Percentiles rank a stretch among this genome's conserved stretches.
Conservation (phyloP, 2,329 filamentous ascomycete genomes). For the Podosphaera fusca region DNA sequence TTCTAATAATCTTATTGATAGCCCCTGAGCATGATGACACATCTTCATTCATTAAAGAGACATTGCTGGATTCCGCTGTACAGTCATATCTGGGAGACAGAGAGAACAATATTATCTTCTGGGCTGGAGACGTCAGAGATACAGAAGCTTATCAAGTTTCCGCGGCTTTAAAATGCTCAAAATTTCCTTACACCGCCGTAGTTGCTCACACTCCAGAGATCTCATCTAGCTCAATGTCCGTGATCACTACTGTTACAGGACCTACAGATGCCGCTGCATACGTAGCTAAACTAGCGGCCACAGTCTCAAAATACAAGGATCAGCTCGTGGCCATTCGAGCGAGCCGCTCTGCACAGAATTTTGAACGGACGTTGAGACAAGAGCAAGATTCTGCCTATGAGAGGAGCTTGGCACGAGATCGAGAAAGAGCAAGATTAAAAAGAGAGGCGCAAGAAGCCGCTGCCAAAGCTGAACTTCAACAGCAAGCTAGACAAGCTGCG, state of each 20-base stretch:
- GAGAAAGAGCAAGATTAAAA: conserved; percentile 57
- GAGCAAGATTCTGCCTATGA: conserved; percentile 91
- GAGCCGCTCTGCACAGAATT: conserved; percentile 56
- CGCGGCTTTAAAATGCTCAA: conserved; percentile 67
- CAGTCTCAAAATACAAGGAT: conserved; percentile 52
- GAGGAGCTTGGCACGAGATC: conserved; percentile 65
- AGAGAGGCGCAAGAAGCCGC: conserved; percentile 54
- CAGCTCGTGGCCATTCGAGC: conserved; percentile 54
- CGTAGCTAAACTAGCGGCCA: conserved; percentile 47
- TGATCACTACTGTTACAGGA: conserved; percentile 57
- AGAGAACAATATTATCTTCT: conserved; percentile 60
- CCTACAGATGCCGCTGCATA: conserved; percentile 48
- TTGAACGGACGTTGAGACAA: conserved; percentile 56
- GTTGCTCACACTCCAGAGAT: conserved; percentile 74
- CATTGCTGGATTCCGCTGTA: conserved; percentile 54
- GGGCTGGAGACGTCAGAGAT: conserved; percentile 83
- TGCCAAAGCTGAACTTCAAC: conserved; percentile 39
- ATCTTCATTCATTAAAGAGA: conserved; percentile 56
- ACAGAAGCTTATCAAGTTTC: conserved; percentile 87
- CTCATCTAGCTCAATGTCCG: conserved; percentile 71
- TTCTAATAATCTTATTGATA: conserved; percentile 66
- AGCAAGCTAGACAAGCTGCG: conserved; percentile 35
- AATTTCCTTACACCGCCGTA: conserved; percentile 73
- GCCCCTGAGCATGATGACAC: conserved; percentile 93
- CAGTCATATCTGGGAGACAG: conserved; percentile 51